Conservation (phyloP, 345 rosid species). For the Brassica nigra region DNA sequence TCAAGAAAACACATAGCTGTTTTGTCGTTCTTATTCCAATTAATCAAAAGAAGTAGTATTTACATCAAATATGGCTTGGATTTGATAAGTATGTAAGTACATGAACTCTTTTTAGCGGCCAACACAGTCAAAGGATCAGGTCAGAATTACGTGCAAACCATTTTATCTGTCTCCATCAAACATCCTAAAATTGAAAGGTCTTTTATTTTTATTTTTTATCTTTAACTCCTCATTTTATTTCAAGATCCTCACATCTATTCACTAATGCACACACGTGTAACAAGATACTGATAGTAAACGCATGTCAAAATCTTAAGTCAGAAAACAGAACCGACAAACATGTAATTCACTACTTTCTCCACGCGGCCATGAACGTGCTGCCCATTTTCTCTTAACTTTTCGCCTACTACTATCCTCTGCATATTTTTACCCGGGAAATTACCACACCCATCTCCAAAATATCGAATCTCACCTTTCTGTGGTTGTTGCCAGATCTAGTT, state of each 20-base stretch:
- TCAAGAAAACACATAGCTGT: background rate
- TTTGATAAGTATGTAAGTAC: background rate
- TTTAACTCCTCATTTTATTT: background rate
- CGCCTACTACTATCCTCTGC: conserved; percentile 15
- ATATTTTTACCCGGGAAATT: conserved; percentile 18
- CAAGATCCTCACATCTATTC: background rate
- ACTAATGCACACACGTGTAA: background rate
- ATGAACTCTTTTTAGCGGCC: conserved; percentile 1
- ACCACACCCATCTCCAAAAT: background rate
- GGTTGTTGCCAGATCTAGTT: background rate
- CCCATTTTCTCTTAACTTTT: background rate
- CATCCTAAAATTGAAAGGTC: conserved; percentile 15
- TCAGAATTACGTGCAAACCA: conserved; percentile 39
- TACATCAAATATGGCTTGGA: background rate
- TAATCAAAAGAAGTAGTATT: background rate
- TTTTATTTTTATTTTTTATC: background rate
- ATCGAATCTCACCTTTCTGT: background rate
- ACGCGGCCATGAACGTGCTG: background rate
- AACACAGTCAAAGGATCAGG: conserved; percentile 1
- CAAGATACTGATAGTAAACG: background rate
- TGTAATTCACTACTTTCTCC: background rate
- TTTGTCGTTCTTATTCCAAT: background rate
- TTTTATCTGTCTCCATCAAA: conserved; percentile 25
- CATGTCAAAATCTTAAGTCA: background rate
- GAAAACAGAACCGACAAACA: background rate